Evolutionary conservation across 2,329 filamentous ascomycete genomes (phyloP).

Genomic region (Orbilia javanica): DNA sequence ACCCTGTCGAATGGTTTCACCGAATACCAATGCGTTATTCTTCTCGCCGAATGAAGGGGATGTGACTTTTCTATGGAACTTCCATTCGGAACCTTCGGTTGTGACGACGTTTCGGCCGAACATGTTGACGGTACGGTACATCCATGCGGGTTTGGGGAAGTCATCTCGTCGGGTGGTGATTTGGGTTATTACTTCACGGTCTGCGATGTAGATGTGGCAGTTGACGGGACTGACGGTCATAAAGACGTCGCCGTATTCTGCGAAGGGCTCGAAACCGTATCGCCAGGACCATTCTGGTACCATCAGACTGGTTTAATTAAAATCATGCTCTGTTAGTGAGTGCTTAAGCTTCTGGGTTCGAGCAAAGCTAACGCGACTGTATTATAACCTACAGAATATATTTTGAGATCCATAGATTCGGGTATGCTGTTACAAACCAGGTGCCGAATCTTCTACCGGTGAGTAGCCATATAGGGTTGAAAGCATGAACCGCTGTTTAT

Average conservation of each 20-base stretch:
- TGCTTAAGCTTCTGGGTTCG: neutral
- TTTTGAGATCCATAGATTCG: constrained; percentile 58
- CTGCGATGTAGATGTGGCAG: constrained; percentile 61
- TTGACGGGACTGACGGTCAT: constrained; percentile 60
- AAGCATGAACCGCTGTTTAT: constrained; percentile 24
- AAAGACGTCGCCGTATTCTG: constrained; percentile 68
- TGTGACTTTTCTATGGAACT: constrained; percentile 63
- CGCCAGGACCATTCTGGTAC: constrained; percentile 73
- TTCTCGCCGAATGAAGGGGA: constrained; percentile 65
- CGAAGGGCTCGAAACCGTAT: constrained; percentile 72
- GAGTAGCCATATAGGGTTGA: constrained; percentile 43
- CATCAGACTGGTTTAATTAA: constrained; percentile 68
- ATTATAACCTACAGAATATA: constrained; percentile 51
- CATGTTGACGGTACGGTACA: constrained; percentile 63
- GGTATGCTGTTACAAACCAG: constrained; percentile 45
- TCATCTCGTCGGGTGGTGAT: constrained; percentile 61
- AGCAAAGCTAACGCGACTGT: neutral
- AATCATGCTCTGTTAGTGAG: neutral
- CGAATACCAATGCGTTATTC: constrained; percentile 67
- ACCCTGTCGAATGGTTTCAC: constrained; percentile 47
- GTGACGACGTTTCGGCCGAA: constrained; percentile 63
- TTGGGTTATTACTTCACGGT: constrained; percentile 62
- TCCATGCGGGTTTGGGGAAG: constrained; percentile 62
- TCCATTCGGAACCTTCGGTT: constrained; percentile 63
- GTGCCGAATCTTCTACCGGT: constrained; percentile 59